phyloP scores from a whole-genome alignment of 345 rosid genomes.

The Raphanus sativus region DNA sequence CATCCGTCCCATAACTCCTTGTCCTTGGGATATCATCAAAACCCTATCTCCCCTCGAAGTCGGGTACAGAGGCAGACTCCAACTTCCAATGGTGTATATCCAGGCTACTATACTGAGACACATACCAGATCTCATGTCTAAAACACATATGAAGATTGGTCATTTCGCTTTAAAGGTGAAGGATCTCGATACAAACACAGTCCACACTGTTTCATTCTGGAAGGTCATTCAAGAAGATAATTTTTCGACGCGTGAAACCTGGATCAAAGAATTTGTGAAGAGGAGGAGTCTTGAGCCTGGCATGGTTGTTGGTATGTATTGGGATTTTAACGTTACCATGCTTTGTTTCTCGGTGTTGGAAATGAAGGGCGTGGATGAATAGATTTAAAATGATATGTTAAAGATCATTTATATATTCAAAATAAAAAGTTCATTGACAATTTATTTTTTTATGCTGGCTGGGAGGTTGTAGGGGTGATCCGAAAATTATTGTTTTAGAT shows the following conservation, averaged over 20 bases:
- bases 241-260: conserved; percentile 8
- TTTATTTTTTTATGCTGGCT: neutral
- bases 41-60: neutral
- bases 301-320: conserved; percentile 28
- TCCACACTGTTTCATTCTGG: neutral
- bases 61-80: neutral
- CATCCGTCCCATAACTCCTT: conserved; percentile 10
- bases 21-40: conserved; percentile 8
- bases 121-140: neutral
- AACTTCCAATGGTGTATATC: neutral
- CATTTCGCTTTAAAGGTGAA: neutral
- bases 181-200: conserved; percentile 26
- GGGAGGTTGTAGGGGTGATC: neutral
- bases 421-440: neutral
- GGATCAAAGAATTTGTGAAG: conserved; percentile 26
- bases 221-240: neutral
- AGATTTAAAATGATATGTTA: neutral
- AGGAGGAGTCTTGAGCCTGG: conserved; percentile 23
- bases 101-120: neutral
- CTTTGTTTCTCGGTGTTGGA: conserved; percentile 20
- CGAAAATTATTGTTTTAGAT: neutral
- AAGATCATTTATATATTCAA: neutral
- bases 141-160: neutral
- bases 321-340: neutral
- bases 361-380: neutral